Conservation (phyloP, 495 filamentous ascomycete genomes). For the Aspergillus ellipticus region DNA sequence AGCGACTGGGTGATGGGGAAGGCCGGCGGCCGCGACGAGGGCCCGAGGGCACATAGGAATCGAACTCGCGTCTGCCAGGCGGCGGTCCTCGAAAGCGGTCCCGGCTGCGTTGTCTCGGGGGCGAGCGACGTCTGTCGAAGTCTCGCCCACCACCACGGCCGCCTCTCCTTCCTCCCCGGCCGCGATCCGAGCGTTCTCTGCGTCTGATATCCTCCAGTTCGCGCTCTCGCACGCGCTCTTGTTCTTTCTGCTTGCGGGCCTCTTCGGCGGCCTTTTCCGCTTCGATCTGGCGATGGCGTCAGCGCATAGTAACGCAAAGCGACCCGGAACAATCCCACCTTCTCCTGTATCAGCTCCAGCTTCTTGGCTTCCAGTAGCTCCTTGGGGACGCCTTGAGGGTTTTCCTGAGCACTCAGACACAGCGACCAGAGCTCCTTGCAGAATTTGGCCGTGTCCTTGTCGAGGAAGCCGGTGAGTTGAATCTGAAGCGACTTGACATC, state of each 20-base stretch:
- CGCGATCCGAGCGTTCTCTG: slow-evolving; percentile 69
- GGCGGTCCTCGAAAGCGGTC: slow-evolving; percentile 51
- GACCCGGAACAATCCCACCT: slow-evolving; percentile 49
- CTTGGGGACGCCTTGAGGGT: slow-evolving; percentile 85
- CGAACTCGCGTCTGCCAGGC: slow-evolving; percentile 49
- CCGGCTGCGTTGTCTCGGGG: slow-evolving; percentile 53
- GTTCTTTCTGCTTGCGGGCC: slow-evolving; percentile 63
- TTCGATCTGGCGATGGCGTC: slow-evolving; percentile 57
- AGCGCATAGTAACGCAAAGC: not conserved
- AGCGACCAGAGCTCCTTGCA: slow-evolving; percentile 93
- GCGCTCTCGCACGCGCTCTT: slow-evolving; percentile 54
- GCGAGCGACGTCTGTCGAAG: slow-evolving; percentile 53
- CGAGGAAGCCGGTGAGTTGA: slow-evolving; percentile 88
- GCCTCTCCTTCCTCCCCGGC: slow-evolving; percentile 55
- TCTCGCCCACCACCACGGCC: slow-evolving; percentile 49
- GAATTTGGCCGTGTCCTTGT: slow-evolving; percentile 86
- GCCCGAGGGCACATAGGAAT: slow-evolving; percentile 54
- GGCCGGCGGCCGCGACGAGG: slow-evolving; percentile 33
- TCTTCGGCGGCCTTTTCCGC: slow-evolving; percentile 80
- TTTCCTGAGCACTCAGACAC: slow-evolving; percentile 84
- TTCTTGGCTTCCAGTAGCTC: slow-evolving; percentile 96
- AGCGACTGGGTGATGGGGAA: slow-evolving; percentile 32
- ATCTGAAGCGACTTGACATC: slow-evolving; percentile 94
- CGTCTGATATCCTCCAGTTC: slow-evolving; percentile 65
- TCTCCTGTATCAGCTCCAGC: slow-evolving; percentile 85